A percentile compares a stretch with the other conserved stretches of the same genome.
Conservation (phyloP, 2,329 filamentous ascomycete species). For the Ophiostoma novo-ulmi region DNA sequence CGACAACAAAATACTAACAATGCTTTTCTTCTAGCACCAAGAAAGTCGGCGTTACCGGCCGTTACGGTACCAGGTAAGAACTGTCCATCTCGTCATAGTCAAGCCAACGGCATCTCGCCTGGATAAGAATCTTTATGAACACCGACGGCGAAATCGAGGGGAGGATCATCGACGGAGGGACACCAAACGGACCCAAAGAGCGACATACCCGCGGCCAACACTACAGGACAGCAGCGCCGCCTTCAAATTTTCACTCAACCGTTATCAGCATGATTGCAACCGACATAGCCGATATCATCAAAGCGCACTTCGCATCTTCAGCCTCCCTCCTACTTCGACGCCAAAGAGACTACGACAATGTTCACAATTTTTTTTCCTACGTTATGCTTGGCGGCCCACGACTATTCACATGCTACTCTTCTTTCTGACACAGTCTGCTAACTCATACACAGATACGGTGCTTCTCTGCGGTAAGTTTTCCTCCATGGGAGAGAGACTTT, state of each 20-base stretch:
- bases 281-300: background rate
- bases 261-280: background rate
- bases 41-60: slow-evolving; percentile 97
- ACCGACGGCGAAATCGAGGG: background rate
- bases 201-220: background rate
- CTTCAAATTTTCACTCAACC: background rate
- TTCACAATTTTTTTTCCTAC: background rate
- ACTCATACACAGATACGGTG: slow-evolving; percentile 70
- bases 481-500: background rate
- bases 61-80: slow-evolving; percentile 40
- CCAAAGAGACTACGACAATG: background rate
- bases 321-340: background rate
- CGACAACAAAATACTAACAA: slow-evolving; percentile 24
- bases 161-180: background rate
- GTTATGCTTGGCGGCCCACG: slow-evolving; percentile 1
- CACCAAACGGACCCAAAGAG: background rate
- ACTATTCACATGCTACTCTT: background rate
- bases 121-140: background rate
- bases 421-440: slow-evolving; percentile 9
- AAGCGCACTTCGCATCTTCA: background rate
- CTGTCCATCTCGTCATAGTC: background rate
- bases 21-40: slow-evolving; percentile 56
- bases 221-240: background rate
- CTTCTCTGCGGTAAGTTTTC: slow-evolving; percentile 60
- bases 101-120: background rate